phyloP scores from a whole-genome alignment of 1,284 basidiomycete genomes.

The Moesziomyces parantarcticus region DNA sequence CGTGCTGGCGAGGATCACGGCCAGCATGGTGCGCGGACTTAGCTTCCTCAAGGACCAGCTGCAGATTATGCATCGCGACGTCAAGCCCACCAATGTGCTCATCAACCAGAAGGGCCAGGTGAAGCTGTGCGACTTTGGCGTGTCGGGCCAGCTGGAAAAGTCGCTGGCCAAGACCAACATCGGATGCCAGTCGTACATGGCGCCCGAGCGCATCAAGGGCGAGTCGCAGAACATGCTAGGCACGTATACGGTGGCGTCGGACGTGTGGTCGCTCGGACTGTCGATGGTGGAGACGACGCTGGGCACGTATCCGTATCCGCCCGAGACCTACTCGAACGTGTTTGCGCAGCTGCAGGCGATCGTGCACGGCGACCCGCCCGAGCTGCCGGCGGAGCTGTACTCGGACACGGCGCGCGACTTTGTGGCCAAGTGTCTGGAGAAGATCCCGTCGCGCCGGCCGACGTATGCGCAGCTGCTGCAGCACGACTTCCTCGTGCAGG shows the following conservation, averaged over 20 bases:
- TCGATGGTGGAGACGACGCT: slow-evolving; percentile 92
- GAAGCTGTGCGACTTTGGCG: slow-evolving; percentile 97
- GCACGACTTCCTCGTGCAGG: slow-evolving; percentile 77
- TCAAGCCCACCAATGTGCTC: slow-evolving; percentile 97
- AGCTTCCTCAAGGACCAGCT: slow-evolving; percentile 95
- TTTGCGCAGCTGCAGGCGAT: slow-evolving; percentile 96
- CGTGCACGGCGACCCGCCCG: slow-evolving; percentile 90
- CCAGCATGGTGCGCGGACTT: slow-evolving; percentile 86
- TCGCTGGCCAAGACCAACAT: slow-evolving; percentile 97
- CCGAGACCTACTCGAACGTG: slow-evolving; percentile 97
- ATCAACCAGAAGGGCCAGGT: slow-evolving; percentile 88
- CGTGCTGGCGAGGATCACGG: slow-evolving; percentile 85
- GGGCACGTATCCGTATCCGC: slow-evolving; percentile 95
- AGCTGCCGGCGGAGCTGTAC: slow-evolving; percentile 73
- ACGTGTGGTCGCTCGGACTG: slow-evolving; percentile 97
- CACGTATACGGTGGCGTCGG: slow-evolving; percentile 95
- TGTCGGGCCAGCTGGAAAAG: slow-evolving; percentile 96
- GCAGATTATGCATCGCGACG: slow-evolving; percentile 96
- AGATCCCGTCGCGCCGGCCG: slow-evolving; percentile 75
- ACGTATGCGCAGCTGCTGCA: slow-evolving; percentile 85
- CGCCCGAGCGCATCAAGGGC: slow-evolving; percentile 94
- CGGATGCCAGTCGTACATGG: slow-evolving; percentile 99
- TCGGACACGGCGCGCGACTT: slow-evolving; percentile 65
- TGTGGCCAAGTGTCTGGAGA: slow-evolving; percentile 64
- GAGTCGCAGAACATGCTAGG: slow-evolving; percentile 86